Evolutionary conservation across 2,329 filamentous ascomycete genomes (phyloP).

Genomic region (Arthrobotrys iridis): DNA sequence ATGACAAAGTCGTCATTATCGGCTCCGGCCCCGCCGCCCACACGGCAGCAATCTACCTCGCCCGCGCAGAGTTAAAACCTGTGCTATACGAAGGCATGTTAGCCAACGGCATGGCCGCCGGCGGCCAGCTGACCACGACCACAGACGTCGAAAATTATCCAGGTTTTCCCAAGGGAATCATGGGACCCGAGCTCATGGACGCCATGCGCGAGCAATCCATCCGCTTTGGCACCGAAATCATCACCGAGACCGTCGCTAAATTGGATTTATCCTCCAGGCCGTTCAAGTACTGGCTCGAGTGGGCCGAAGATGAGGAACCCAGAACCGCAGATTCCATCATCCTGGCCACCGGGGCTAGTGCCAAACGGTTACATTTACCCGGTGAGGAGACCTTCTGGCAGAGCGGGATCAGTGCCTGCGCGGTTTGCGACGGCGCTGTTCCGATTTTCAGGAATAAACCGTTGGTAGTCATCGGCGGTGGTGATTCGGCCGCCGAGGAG

Average conservation of each 20-base stretch:
- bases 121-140: slow-evolving; percentile 96
- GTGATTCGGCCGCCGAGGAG: slow-evolving; percentile 96
- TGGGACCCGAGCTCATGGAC: slow-evolving; percentile 91
- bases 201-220: slow-evolving; percentile 91
- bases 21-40: slow-evolving; percentile 97
- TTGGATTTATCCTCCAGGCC: slow-evolving; percentile 85
- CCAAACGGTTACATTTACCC: slow-evolving; percentile 79
- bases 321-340: slow-evolving; percentile 93
- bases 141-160: slow-evolving; percentile 99
- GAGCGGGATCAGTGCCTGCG: slow-evolving; percentile 93
- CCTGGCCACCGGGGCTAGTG: slow-evolving; percentile 93
- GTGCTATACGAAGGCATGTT: slow-evolving; percentile 98
- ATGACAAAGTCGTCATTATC: slow-evolving; percentile 90
- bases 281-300: slow-evolving; percentile 94
- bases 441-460: slow-evolving; percentile 98
- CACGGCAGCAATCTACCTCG: slow-evolving; percentile 95
- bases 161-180: slow-evolving; percentile 88
- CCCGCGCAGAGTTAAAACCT: slow-evolving; percentile 91
- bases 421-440: slow-evolving; percentile 95
- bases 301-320: slow-evolving; percentile 77
- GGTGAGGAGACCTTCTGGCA: slow-evolving; percentile 98
- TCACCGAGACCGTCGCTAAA: slow-evolving; percentile 89
- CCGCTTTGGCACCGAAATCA: slow-evolving; percentile 90
- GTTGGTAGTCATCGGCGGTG: slow-evolving; percentile 93
- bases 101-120: slow-evolving; percentile 93